Conservation (phyloP, 164 flowering plant species). For the Kalanchoe fedtschenkoi region DNA sequence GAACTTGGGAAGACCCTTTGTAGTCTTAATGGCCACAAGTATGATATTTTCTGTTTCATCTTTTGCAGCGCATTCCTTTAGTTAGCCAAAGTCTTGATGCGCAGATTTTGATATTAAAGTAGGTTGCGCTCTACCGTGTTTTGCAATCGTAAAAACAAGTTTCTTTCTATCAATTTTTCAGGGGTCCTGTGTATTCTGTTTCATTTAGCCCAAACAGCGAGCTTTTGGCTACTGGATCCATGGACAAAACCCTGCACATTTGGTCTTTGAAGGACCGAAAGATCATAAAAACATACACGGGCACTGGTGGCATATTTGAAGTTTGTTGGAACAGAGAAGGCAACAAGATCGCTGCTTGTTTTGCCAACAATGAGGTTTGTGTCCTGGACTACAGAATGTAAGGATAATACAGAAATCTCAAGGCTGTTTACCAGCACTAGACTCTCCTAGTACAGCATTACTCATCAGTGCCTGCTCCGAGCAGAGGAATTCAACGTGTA, state of each 20-base stretch:
- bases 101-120: background rate
- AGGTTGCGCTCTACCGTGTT: background rate
- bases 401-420: background rate
- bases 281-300: constrained; percentile 73
- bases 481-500: too few species aligned
- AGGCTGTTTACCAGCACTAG: too few species aligned
- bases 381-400: constrained; percentile 83
- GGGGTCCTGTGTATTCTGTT: constrained; percentile 90
- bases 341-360: constrained; percentile 82
- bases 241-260: constrained; percentile 66
- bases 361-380: constrained; percentile 68
- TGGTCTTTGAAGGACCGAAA: constrained; percentile 85
- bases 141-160: background rate
- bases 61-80: background rate
- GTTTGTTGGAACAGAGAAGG: constrained; percentile 98
- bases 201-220: constrained; percentile 92
- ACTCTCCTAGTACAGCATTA: too few species aligned
- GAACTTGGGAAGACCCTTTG: constrained; percentile 49
- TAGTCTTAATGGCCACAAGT: constrained; percentile 88
- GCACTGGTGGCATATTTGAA: constrained; percentile 84
- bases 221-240: constrained; percentile 82
- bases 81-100: background rate
- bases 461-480: too few species aligned
- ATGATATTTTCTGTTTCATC: constrained; percentile 2
- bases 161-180: constrained; percentile 15